A percentile compares a stretch with the other conserved stretches of the same genome.
These are phyloP conservation scores for Neurospora sp. DNA, from an alignment of 495 filamentous ascomycete species.

Conservation along the genomic window DNA sequence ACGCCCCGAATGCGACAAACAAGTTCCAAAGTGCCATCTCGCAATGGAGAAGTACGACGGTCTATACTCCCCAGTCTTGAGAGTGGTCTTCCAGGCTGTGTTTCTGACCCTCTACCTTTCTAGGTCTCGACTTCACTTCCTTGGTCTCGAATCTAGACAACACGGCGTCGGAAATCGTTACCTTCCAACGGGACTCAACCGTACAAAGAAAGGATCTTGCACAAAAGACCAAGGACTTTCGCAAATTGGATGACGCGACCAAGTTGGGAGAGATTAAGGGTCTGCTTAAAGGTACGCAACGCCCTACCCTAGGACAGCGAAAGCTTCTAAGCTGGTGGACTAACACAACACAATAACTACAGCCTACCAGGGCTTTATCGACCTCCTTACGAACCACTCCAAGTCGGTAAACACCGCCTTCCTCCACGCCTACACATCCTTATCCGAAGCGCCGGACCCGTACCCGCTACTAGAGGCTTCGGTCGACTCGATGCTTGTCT, in stretches of 20 bases:
- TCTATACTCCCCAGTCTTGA: not conserved
- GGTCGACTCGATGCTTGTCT: slow-evolving; percentile 81
- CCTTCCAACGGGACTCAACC: slow-evolving; percentile 82
- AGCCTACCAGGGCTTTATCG: slow-evolving; percentile 97
- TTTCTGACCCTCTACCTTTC: not conserved
- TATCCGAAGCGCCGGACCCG: slow-evolving; percentile 93
- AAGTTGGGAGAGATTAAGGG: slow-evolving; percentile 84
- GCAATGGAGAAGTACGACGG: slow-evolving; percentile 78
- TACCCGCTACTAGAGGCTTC: slow-evolving; percentile 95
- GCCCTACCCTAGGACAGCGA: not conserved
- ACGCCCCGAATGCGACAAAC: slow-evolving; percentile 35
- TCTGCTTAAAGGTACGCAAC: slow-evolving; percentile 63
- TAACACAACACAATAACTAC: slow-evolving; percentile 3
- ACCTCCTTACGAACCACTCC: slow-evolving; percentile 86
- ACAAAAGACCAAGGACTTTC: slow-evolving; percentile 96
- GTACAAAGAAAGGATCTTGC: slow-evolving; percentile 93
- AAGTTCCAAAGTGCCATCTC: slow-evolving; percentile 94
- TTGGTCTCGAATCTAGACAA: slow-evolving; percentile 83
- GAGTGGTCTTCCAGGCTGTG: not conserved
- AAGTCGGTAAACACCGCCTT: slow-evolving; percentile 88
- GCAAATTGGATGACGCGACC: slow-evolving; percentile 83
- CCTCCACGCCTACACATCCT: slow-evolving; percentile 78
- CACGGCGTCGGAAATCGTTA: slow-evolving; percentile 84
- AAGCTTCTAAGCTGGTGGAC: not conserved
- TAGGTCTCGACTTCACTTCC: slow-evolving; percentile 80